Percentiles rank a stretch among this genome's conserved stretches.
Evolutionary conservation across 345 rosid genomes (phyloP).

Genomic region (Schrenkiella parvula): DNA sequence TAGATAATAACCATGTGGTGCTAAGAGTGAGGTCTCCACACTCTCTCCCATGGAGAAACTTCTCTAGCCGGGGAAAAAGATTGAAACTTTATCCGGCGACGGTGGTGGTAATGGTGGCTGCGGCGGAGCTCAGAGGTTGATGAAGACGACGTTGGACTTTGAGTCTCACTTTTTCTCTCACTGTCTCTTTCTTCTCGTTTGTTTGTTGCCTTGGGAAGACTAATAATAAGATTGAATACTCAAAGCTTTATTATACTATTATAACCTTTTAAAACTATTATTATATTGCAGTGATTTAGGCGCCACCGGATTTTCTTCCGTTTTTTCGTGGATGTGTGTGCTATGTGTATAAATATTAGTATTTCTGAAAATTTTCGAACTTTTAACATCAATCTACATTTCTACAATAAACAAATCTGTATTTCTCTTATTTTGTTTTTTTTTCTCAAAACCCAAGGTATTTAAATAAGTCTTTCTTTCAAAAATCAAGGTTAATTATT

Average conservation of each 20-base stretch:
- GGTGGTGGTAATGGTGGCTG: neutral
- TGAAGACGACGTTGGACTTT: conserved; percentile 21
- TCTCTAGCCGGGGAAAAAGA: conserved; percentile 11
- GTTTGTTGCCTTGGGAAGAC: conserved; percentile 29
- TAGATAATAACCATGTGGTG: conserved; percentile 50
- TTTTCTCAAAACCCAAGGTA: conserved; percentile 13
- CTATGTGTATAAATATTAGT: neutral
- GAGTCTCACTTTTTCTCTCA: conserved; percentile 15
- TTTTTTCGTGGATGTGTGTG: conserved; percentile 31
- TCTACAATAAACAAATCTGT: neutral
- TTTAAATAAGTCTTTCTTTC: conserved; percentile 2
- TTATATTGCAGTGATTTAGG: conserved; percentile 28
- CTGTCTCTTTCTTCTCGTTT: conserved; percentile 28
- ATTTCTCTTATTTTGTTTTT: neutral
- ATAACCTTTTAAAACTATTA: neutral
- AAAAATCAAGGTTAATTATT: conserved; percentile 29
- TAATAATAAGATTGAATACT: conserved; percentile 9
- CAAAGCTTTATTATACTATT: neutral
- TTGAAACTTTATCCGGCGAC: neutral
- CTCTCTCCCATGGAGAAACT: conserved; percentile 27
- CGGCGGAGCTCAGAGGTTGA: conserved; percentile 17
- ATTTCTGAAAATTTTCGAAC: neutral
- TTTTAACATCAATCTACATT: neutral
- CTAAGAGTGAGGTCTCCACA: conserved; percentile 17
- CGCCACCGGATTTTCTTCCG: conserved; percentile 36